phyloP scores from a whole-genome alignment of 2,329 filamentous ascomycete genomes.

The Metarhizium humberi region DNA sequence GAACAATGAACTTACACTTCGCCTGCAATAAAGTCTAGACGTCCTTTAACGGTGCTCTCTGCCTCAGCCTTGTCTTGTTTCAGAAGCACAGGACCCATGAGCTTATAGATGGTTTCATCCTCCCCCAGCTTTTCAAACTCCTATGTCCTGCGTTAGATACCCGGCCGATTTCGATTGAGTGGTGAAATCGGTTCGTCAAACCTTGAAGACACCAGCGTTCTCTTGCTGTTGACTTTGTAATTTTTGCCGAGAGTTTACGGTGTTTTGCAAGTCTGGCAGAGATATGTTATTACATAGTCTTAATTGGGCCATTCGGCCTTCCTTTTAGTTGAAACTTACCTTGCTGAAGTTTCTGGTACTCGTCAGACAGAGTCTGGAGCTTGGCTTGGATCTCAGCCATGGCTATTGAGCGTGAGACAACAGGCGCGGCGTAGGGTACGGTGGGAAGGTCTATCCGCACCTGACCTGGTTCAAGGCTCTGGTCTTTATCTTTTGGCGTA shows the following conservation, averaged over 20 bases:
- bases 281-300: conserved; percentile 3
- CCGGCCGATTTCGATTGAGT: neutral
- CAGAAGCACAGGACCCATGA: conserved; percentile 82
- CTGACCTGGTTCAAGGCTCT: neutral
- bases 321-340: conserved; percentile 37
- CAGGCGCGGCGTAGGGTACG: neutral
- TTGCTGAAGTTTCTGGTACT: conserved; percentile 79
- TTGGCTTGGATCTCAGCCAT: conserved; percentile 70
- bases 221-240: conserved; percentile 92
- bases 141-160: conserved; percentile 29
- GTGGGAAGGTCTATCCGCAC: neutral
- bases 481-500: neutral
- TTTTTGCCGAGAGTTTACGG: conserved; percentile 74
- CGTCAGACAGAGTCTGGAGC: conserved; percentile 75
- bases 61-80: conserved; percentile 94
- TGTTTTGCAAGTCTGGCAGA: conserved; percentile 62
- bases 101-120: conserved; percentile 88
- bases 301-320: neutral
- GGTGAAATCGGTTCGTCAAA: conserved; percentile 19
- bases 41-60: conserved; percentile 79
- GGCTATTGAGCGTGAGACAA: conserved; percentile 4
- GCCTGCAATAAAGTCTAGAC: conserved; percentile 84
- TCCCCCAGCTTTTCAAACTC: conserved; percentile 76
- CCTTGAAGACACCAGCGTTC: conserved; percentile 79
- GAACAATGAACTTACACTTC: conserved; percentile 63